These are phyloP conservation scores for Daedalea quercina DNA, from an alignment of 768 basidiomycete species.

Conservation along the genomic window DNA sequence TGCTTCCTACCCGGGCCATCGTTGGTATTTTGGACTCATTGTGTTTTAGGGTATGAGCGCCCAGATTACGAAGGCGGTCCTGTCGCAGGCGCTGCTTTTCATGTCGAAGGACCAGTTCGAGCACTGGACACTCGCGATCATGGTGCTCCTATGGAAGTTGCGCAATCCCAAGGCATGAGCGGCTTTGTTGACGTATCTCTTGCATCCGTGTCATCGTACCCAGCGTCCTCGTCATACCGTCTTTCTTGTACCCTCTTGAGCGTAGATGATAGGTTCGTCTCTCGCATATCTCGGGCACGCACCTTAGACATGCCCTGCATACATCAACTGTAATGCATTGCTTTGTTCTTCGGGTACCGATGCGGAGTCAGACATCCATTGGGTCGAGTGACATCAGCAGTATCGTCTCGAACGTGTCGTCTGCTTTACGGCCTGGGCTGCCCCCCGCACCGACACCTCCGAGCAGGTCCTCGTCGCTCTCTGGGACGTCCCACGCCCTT, in stretches of 20 bases:
- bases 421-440: conserved; percentile 38
- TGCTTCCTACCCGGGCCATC: conserved; percentile 18
- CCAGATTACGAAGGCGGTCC: conserved; percentile 91
- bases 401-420: conserved; percentile 69
- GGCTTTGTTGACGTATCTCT: not conserved
- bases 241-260: too few species aligned
- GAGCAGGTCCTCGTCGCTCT: conserved; percentile 47
- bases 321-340: not conserved
- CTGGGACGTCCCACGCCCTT: conserved; percentile 46
- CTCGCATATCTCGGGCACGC: too few species aligned
- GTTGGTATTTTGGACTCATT: not conserved
- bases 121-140: conserved; percentile 70
- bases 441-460: conserved; percentile 48
- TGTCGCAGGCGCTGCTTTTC: conserved; percentile 93
- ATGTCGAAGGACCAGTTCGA: conserved; percentile 98
- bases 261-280: too few species aligned
- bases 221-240: not conserved
- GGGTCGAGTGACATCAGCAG: conserved; percentile 20
- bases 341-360: not conserved
- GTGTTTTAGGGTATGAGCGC: conserved; percentile 81
- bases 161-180: conserved; percentile 7
- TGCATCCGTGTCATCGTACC: not conserved
- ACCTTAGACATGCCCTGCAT: too few species aligned
- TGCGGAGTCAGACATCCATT: not conserved
- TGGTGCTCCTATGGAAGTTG: conserved; percentile 36